Evolutionary conservation across 768 basidiomycete genomes (phyloP), one percentile per base, ranked within the genome.

Genomic region (Chalciporus pseudorubinellus): DNA sequence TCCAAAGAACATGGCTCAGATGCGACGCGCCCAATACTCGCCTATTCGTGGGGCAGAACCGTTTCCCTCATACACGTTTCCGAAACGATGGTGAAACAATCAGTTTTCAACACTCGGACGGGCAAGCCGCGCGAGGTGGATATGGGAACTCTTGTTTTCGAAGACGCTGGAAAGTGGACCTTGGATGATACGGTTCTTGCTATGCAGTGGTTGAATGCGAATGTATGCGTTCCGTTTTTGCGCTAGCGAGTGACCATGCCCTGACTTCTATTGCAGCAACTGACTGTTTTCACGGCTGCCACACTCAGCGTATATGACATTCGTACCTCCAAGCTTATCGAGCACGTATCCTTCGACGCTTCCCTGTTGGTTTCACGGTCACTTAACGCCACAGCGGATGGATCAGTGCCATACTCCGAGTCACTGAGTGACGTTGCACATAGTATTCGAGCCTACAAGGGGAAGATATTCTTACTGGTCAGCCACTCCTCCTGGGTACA

Each of bases 381-480:
- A 8, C 72, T 80, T 42, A 60, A 70, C 24, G 71, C 69, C 16
- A 80, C 80, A 3, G 62, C 70, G 6, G 74, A 78, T 48, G 78
- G 78, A 21, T 69, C 77, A 2, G 56, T 77, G 19, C 63, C 78
- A 4, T 80, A 82, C 58, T 59, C 66, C 4, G 82, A 81, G 52
- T 75, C 78, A 7, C 71, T 78, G 12, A 68, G 70, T 36, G 75
- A 84, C 50, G 71, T 90, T 39, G 74, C 79, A 16, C 87, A 87
- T 59, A 91, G 91, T 61, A 68, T 97, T 41, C 76, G 84, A 18
- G 74, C 82, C 1, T 94, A 97, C 70, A 93, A 95, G 64, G 89
- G 92, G 38, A 98, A 92, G 65, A 77, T 98, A 16, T 98, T 98
- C 63, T 59, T 93, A 24, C 74, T 99, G 63, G 95, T 95, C 67